These are phyloP conservation scores for Salvia hispanica DNA, from an alignment of 257 asterid species.

Conservation along the genomic window DNA sequence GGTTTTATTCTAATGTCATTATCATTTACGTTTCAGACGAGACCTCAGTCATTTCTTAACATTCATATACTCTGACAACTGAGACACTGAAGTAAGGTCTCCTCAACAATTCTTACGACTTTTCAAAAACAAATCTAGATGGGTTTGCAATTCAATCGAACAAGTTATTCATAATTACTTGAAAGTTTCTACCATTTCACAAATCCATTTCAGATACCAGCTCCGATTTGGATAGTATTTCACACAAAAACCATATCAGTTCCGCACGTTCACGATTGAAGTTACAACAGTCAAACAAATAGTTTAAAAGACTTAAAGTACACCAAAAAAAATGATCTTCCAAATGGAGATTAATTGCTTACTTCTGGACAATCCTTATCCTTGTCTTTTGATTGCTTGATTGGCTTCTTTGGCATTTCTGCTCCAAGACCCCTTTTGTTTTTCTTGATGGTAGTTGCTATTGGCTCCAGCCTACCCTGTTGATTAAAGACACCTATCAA, in stretches of 20 bases:
- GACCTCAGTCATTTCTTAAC: too few relatives aligned
- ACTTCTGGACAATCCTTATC: constrained; percentile 46
- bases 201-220: not conserved
- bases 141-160: constrained; percentile 2
- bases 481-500: constrained; percentile 26
- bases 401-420: constrained; percentile 52
- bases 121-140: not conserved
- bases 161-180: not conserved
- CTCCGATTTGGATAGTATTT: not conserved
- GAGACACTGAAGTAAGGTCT: not conserved
- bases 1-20: too few relatives aligned
- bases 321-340: not conserved
- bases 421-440: constrained; percentile 91
- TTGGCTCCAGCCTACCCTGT: constrained; percentile 94
- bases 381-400: constrained; percentile 31
- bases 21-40: too few relatives aligned
- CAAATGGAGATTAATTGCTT: constrained; percentile 26
- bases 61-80: not conserved
- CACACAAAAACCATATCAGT: not conserved
- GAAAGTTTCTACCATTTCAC: not conserved
- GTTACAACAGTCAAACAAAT: not conserved
- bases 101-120: not conserved
- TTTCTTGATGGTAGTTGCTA: constrained; percentile 62
- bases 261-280: not conserved
- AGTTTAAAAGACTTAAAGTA: not conserved